Evolutionary conservation across 805 yeast genomes (phyloP).

Genomic region (Cyberlindnera xylosilytica): DNA sequence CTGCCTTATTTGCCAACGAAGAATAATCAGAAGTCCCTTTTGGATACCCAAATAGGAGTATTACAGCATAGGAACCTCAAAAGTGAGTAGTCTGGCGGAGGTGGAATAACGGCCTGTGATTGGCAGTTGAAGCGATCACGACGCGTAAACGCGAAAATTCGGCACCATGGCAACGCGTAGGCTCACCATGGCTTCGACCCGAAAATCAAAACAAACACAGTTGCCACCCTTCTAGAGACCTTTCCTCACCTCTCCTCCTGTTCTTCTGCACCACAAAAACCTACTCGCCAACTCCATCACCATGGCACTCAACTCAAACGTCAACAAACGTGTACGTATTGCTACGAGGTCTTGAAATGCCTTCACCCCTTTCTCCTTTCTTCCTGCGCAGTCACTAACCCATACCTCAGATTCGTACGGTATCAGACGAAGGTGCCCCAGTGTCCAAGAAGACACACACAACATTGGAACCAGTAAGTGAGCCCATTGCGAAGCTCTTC

Average conservation of each 20-base stretch:
- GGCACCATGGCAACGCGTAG: neutral
- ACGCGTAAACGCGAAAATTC: neutral
- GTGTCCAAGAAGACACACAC: constrained; percentile 20
- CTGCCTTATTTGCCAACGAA: constrained; percentile 34
- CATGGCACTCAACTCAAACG: constrained; percentile 12
- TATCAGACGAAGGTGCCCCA: constrained; percentile 15
- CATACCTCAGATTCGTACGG: constrained; percentile 5
- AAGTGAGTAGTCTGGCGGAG: no score
- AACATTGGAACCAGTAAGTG: neutral
- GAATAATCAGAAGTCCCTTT: no score
- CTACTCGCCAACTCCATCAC: neutral
- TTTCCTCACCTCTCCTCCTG: no score
- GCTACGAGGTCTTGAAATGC: neutral
- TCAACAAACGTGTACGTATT: constrained; percentile 16
- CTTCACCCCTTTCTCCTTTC: no score
- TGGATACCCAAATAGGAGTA: no score
- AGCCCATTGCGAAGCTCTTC: constrained; percentile 18
- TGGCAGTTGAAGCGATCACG: no score
- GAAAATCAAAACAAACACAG: constrained; percentile 2
- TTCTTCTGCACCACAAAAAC: no score
- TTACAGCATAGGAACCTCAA: no score
- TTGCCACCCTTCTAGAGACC: constrained; percentile 4
- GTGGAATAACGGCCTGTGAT: no score
- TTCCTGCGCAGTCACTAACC: constrained; percentile 5
- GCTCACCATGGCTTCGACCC: neutral